phyloP scores from a whole-genome alignment of 1,284 basidiomycete species.

The Marasmius fiardii region DNA sequence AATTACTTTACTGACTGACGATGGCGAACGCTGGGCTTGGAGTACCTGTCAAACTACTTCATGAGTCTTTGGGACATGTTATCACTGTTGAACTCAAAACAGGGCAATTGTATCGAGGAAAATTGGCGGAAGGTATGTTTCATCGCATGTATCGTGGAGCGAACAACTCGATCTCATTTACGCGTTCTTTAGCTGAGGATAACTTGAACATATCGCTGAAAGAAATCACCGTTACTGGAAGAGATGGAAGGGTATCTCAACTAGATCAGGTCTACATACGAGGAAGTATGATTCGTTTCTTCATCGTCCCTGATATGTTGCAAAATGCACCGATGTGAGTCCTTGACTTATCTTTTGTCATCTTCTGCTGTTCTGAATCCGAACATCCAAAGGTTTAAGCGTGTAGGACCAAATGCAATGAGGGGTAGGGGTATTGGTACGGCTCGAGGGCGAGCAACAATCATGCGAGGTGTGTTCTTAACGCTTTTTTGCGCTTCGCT shows the following conservation, averaged over 20 bases:
- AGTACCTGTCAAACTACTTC: slow-evolving; percentile 89
- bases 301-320: slow-evolving; percentile 99
- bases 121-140: slow-evolving; percentile 85
- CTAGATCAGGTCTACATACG: slow-evolving; percentile 99
- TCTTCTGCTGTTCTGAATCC: slow-evolving; percentile 10
- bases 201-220: slow-evolving; percentile 96
- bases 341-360: slow-evolving; percentile 12
- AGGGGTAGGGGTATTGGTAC: slow-evolving; percentile 98
- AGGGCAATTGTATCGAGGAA: slow-evolving; percentile 95
- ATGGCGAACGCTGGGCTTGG: slow-evolving; percentile 67
- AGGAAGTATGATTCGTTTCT: slow-evolving; percentile 97
- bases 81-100: slow-evolving; percentile 99
- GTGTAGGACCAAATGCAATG: slow-evolving; percentile 98
- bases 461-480: slow-evolving; percentile 76
- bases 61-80: slow-evolving; percentile 93
- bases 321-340: slow-evolving; percentile 98
- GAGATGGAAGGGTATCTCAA: slow-evolving; percentile 98
- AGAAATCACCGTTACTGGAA: slow-evolving; percentile 96
- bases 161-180: slow-evolving; percentile 18
- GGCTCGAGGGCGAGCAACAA: slow-evolving; percentile 94
- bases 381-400: slow-evolving; percentile 80
- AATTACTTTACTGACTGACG: slow-evolving; percentile 12
- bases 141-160: slow-evolving; percentile 13
- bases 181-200: slow-evolving; percentile 79
- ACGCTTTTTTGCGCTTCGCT: slow-evolving; percentile 9